Evolutionary conservation across 2,329 filamentous ascomycete species (phyloP).

Genomic region (Exophiala sp.): DNA sequence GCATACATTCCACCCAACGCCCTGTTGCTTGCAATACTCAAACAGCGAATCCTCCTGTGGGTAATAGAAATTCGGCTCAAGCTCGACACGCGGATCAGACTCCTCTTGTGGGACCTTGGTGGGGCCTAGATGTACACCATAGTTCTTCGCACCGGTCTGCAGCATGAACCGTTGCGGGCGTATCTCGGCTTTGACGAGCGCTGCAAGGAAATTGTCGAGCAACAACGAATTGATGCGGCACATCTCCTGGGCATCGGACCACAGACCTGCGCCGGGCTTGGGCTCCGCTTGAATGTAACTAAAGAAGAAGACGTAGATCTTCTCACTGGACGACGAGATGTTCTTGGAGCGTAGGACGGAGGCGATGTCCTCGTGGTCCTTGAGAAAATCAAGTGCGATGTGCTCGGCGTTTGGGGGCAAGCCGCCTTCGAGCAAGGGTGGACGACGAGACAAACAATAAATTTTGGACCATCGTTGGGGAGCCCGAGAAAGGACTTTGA

Average conservation of each 20-base stretch:
- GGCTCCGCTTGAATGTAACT: conserved; percentile 51
- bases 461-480: conserved; percentile 52
- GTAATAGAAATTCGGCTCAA: conserved; percentile 55
- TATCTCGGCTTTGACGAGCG: conserved; percentile 41
- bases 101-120: conserved; percentile 45
- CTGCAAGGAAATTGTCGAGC: conserved; percentile 48
- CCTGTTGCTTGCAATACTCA: conserved; percentile 39
- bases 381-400: conserved; percentile 38
- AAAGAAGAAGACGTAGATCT: conserved; percentile 50
- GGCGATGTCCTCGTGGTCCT: conserved; percentile 31
- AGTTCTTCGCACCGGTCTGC: conserved; percentile 53
- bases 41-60: conserved; percentile 50
- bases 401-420: conserved; percentile 40
- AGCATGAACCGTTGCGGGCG: conserved; percentile 47
- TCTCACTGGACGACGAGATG: conserved; percentile 32
- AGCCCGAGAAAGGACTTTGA: conserved; percentile 45
- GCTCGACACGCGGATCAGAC: conserved; percentile 40
- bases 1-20: conserved; percentile 43
- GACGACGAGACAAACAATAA: conserved; percentile 47
- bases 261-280: conserved; percentile 43
- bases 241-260: conserved; percentile 51
- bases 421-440: conserved; percentile 40
- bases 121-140: conserved; percentile 49
- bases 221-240: conserved; percentile 45
- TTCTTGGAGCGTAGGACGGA: conserved; percentile 26